These are phyloP conservation scores for Debaryomycetaceae sp. DNA, from an alignment of 1,139 yeast species.

Conservation along the genomic window DNA sequence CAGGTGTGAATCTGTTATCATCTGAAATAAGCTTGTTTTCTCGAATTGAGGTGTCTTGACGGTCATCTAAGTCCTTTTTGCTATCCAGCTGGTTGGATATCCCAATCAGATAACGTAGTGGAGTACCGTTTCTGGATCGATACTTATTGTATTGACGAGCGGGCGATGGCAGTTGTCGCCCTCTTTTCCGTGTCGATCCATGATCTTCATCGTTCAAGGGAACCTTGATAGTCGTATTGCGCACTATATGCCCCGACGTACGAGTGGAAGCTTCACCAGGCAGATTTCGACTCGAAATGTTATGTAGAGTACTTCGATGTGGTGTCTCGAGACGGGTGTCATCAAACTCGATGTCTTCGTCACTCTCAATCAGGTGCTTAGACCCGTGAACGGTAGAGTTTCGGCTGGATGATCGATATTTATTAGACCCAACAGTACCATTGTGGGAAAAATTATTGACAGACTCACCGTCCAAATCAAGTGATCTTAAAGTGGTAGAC, in stretches of 20 bases:
- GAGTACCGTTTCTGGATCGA: conserved; percentile 16
- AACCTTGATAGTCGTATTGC: conserved; percentile 12
- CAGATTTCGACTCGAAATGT: conserved; percentile 1
- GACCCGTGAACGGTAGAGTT: not conserved
- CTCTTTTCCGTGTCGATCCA: conserved; percentile 7
- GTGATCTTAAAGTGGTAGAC: conserved; percentile 10
- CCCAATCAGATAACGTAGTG: conserved; percentile 6
- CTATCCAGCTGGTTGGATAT: not conserved
- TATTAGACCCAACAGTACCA: not conserved
- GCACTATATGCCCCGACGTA: not conserved
- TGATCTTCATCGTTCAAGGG: conserved; percentile 16
- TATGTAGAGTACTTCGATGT: conserved; percentile 5
- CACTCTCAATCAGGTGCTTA: not conserved
- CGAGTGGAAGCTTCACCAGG: not conserved
- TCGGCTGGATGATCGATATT: not conserved
- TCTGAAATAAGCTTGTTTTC: conserved; percentile 18
- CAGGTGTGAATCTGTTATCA: conserved; percentile 19
- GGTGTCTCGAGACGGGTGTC: conserved; percentile 24
- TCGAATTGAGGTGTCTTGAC: conserved; percentile 15
- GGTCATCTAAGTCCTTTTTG: conserved; percentile 3
- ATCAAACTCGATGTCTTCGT: conserved; percentile 21
- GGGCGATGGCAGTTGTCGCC: not conserved
- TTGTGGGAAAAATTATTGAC: not conserved
- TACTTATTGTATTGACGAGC: conserved; percentile 5
- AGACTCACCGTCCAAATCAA: conserved; percentile 5